Conservation (phyloP, 306 rosid genomes). For the Carpinus fangiana region DNA sequence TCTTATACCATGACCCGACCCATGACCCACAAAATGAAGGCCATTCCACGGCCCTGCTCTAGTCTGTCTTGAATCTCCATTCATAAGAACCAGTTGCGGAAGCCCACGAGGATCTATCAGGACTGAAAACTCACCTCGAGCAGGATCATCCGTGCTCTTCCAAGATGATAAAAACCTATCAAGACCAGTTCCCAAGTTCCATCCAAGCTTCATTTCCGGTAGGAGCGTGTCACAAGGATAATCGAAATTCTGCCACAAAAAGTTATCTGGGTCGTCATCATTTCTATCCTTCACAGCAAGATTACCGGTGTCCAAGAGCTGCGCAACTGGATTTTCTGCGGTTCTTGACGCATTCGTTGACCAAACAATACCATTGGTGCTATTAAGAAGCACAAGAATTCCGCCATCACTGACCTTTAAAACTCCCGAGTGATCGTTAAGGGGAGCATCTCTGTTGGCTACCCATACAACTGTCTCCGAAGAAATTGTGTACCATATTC, state of each 20-base stretch:
- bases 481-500: background rate
- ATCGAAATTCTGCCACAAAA: background rate
- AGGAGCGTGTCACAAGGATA: constrained; percentile 1
- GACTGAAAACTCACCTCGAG: background rate
- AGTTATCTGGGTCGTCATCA: background rate
- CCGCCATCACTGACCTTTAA: background rate
- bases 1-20: constrained; percentile 27
- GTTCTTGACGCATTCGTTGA: background rate
- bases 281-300: background rate
- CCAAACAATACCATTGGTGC: background rate
- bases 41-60: background rate
- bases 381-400: background rate
- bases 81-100: background rate
- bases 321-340: background rate
- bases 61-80: background rate
- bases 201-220: background rate
- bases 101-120: background rate
- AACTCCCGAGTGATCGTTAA: background rate
- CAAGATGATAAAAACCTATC: background rate
- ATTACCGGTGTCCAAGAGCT: background rate
- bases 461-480: background rate
- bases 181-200: background rate
- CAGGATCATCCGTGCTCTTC: background rate
- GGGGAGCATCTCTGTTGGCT: background rate
- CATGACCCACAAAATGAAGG: background rate